Conservation (phyloP, 2,329 filamentous ascomycete species). For the Verticillium longisporum region DNA sequence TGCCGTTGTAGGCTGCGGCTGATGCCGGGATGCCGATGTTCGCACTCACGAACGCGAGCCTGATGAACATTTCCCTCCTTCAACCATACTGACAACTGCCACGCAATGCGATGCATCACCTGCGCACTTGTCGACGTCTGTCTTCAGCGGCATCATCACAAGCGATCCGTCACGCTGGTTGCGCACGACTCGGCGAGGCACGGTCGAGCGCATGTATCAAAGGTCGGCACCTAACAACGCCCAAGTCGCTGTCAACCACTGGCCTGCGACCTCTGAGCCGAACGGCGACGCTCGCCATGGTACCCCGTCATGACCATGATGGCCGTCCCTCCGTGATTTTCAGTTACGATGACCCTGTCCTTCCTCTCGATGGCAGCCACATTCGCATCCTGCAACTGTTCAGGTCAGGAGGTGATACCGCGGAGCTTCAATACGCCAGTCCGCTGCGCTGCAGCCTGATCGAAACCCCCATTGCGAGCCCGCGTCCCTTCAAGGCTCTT, state of each 20-base stretch:
- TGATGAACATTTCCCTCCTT: not conserved
- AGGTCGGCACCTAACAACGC: not conserved
- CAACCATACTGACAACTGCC: too few relatives aligned
- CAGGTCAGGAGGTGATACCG: not conserved
- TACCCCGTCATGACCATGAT: not conserved
- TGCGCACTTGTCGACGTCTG: not conserved
- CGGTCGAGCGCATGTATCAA: not conserved
- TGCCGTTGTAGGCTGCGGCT: not conserved
- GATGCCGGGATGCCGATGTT: not conserved
- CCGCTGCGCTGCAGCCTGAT: constrained; percentile 4
- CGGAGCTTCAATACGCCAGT: constrained; percentile 2
- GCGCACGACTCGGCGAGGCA: not conserved
- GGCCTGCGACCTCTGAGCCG: not conserved
- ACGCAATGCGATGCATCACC: not conserved
- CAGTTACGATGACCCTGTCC: not conserved
- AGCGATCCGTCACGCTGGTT: not conserved
- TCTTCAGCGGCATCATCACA: not conserved
- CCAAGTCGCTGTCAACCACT: not conserved
- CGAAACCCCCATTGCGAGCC: constrained; percentile 2
- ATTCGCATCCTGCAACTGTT: constrained; percentile 9
- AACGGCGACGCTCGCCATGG: not conserved
- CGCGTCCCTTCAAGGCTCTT: constrained; percentile 14
- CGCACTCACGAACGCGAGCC: not conserved
- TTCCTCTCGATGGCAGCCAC: constrained; percentile 7
- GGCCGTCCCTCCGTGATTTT: not conserved